phyloP scores from a whole-genome alignment of 2,329 filamentous ascomycete species.

The Pleoardoris graminearum region DNA sequence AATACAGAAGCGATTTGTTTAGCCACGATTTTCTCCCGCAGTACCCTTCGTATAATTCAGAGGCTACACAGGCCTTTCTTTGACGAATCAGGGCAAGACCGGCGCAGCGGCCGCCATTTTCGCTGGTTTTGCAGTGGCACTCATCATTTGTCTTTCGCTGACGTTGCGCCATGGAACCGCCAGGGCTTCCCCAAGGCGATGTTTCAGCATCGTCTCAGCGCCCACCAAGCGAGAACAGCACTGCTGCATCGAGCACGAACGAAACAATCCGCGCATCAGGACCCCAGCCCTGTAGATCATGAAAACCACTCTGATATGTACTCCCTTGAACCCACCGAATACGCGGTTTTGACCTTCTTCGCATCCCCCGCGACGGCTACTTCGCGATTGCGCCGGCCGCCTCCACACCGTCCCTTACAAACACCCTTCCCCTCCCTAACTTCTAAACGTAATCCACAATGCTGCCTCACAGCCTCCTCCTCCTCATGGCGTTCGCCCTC shows the following conservation, averaged over 20 bases:
- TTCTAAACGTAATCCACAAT: background rate
- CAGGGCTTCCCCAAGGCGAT: background rate
- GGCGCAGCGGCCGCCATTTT: background rate
- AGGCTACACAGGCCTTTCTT: too few relatives aligned
- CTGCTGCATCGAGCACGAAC: background rate
- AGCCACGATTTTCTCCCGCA: too few relatives aligned
- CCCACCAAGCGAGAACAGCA: background rate
- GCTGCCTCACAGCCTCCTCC: background rate
- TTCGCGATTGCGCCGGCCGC: too few relatives aligned
- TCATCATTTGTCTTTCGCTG: background rate
- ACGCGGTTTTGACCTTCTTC: background rate
- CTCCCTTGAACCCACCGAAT: background rate
- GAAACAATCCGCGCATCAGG: slow-evolving; percentile 1
- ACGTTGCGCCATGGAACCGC: background rate
- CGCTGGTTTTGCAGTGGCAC: too few relatives aligned
- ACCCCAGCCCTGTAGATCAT: background rate
- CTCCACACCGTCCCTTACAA: too few relatives aligned
- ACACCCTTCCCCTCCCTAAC: too few relatives aligned
- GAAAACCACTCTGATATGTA: background rate
- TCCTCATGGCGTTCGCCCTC: slow-evolving; percentile 26
- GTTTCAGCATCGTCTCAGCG: slow-evolving; percentile 6
- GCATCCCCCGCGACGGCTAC: too few relatives aligned
- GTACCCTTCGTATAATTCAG: too few relatives aligned
- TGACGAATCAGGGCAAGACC: too few relatives aligned
- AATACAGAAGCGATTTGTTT: too few relatives aligned